Evolutionary conservation across 2,329 filamentous ascomycete genomes (phyloP).

Genomic region (Phialocephala subalpina): DNA sequence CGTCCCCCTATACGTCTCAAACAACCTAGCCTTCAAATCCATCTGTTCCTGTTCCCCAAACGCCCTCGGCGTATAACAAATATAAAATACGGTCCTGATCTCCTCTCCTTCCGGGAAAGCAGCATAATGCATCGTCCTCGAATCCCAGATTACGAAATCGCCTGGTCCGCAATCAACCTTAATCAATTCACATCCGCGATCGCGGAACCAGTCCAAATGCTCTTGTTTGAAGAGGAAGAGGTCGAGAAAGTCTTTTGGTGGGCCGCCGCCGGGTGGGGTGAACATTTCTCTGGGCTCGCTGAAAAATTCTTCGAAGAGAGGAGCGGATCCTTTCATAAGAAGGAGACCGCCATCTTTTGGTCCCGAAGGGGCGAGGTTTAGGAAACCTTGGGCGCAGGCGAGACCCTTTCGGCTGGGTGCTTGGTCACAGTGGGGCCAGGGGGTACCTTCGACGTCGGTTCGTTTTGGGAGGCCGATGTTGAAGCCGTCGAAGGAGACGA

Average conservation of each 20-base stretch:
- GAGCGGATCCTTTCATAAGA: conserved; percentile 40
- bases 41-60: conserved; percentile 19
- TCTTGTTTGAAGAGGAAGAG: conserved; percentile 19
- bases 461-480: conserved; percentile 48
- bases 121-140: conserved; percentile 54
- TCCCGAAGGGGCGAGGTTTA: conserved; percentile 47
- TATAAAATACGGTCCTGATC: conserved; percentile 30
- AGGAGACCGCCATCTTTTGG: conserved; percentile 45
- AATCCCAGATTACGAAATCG: conserved; percentile 54
- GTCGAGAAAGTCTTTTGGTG: conserved; percentile 22
- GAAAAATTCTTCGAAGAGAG: conserved; percentile 40
- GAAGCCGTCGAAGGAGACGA: conserved; percentile 54
- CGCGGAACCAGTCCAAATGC: conserved; percentile 51
- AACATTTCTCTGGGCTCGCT: background rate
- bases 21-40: conserved; percentile 19
- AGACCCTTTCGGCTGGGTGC: conserved; percentile 48
- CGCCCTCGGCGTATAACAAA: conserved; percentile 18
- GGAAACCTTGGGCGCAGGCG: conserved; percentile 52
- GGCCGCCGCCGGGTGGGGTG: conserved; percentile 11
- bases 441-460: conserved; percentile 28
- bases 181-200: conserved; percentile 47
- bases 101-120: conserved; percentile 45
- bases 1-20: conserved; percentile 18
- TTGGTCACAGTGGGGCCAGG: conserved; percentile 51
- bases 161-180: conserved; percentile 52